These are phyloP conservation scores for Afroboletus lepidellus DNA, from an alignment of 1,284 basidiomycete genomes.

Conservation along the genomic window DNA sequence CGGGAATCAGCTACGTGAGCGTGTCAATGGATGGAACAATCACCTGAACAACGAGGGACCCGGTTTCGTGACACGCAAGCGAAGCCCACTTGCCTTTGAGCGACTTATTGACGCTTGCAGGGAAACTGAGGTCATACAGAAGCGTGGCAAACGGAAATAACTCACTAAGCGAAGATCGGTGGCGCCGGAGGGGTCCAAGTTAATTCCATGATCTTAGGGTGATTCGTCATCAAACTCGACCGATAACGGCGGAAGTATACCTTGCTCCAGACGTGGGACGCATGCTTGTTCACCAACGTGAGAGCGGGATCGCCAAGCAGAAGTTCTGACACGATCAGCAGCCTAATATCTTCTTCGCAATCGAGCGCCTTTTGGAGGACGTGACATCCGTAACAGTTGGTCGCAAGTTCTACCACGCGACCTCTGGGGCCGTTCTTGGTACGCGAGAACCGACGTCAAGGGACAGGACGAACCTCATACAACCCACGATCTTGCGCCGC, in stretches of 20 bases:
- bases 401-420: slow-evolving; percentile 77
- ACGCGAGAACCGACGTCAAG: slow-evolving; percentile 7
- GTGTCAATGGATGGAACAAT: slow-evolving; percentile 26
- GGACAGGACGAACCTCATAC: slow-evolving; percentile 65
- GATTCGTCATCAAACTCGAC: slow-evolving; percentile 6
- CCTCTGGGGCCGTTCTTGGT: slow-evolving; percentile 45
- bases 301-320: slow-evolving; percentile 76
- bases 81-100: slow-evolving; percentile 83
- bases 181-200: slow-evolving; percentile 80
- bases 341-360: slow-evolving; percentile 77
- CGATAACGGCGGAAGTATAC: slow-evolving; percentile 36
- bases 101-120: slow-evolving; percentile 73
- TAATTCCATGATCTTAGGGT: slow-evolving; percentile 72
- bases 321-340: slow-evolving; percentile 78
- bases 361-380: slow-evolving; percentile 86
- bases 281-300: slow-evolving; percentile 83
- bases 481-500: slow-evolving; percentile 71
- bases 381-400: slow-evolving; percentile 83
- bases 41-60: slow-evolving; percentile 80
- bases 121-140: slow-evolving; percentile 7
- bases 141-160: not conserved
- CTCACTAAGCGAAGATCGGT: slow-evolving; percentile 80
- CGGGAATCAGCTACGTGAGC: slow-evolving; percentile 6
- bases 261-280: slow-evolving; percentile 86
- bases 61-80: slow-evolving; percentile 84